Conservation (phyloP, 768 basidiomycete species). For the Naganishia onofrii region DNA sequence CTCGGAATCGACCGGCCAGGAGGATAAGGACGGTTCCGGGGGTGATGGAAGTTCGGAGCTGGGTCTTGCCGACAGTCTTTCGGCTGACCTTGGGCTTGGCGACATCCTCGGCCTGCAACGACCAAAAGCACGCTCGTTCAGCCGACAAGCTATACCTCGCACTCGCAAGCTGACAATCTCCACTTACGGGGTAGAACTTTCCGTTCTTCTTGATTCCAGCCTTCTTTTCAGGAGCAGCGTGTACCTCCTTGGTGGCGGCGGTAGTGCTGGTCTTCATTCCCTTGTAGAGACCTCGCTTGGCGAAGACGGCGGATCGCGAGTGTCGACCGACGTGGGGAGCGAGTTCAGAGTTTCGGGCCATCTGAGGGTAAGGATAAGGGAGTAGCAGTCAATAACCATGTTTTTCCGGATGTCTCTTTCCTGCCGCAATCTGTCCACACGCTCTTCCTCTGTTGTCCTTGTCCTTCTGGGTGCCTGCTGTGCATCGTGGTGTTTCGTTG, state of each 20-base stretch:
- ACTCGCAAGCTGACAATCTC: not conserved
- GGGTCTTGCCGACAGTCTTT: slow-evolving; percentile 67
- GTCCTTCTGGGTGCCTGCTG: not conserved
- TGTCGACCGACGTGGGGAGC: slow-evolving; percentile 75
- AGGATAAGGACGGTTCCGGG: slow-evolving; percentile 94
- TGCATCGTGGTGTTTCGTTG: not conserved
- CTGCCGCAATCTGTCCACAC: not conserved
- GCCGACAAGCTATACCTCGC: not conserved
- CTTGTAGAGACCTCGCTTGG: slow-evolving; percentile 81
- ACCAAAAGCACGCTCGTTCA: not conserved
- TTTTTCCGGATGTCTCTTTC: not conserved
- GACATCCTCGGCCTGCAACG: slow-evolving; percentile 72
- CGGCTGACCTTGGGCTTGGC: slow-evolving; percentile 85
- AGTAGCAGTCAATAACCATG: not conserved
- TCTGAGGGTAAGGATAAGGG: slow-evolving; percentile 34
- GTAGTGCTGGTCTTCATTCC: slow-evolving; percentile 69
- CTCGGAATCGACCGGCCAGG: slow-evolving; percentile 94
- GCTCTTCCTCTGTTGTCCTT: not conserved
- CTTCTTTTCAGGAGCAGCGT: slow-evolving; percentile 68
- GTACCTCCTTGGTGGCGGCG: slow-evolving; percentile 61
- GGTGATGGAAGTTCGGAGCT: slow-evolving; percentile 80
- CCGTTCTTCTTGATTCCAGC: slow-evolving; percentile 81
- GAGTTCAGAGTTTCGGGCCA: slow-evolving; percentile 65
- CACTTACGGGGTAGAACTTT: slow-evolving; percentile 71
- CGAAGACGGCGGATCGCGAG: slow-evolving; percentile 75